phyloP scores from a whole-genome alignment of 257 asterid genomes.

The Nicotiana otophora region DNA sequence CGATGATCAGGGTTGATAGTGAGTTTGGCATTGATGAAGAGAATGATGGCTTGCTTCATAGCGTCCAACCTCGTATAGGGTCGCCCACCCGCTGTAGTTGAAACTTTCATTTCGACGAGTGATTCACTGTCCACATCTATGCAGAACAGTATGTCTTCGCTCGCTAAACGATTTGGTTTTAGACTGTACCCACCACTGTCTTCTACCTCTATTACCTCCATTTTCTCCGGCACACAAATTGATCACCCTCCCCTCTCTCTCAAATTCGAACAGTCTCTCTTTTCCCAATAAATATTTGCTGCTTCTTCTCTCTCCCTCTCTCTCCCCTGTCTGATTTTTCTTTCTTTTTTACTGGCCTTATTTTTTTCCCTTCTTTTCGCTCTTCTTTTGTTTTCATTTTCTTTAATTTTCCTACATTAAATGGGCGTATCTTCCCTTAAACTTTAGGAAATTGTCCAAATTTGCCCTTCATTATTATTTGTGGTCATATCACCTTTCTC shows the following conservation, averaged over 20 bases:
- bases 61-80: conserved; percentile 75
- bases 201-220: conserved; percentile 45
- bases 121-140: conserved; percentile 82
- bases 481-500: too few relatives aligned
- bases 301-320: too few relatives aligned
- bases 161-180: conserved; percentile 37
- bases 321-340: too few relatives aligned
- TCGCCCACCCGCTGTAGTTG: conserved; percentile 56
- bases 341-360: too few relatives aligned
- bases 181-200: conserved; percentile 23
- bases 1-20: conserved; percentile 79
- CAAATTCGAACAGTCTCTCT: not conserved
- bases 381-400: too few relatives aligned
- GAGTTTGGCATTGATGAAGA: conserved; percentile 80
- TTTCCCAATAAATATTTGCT: too few relatives aligned
- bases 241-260: not conserved
- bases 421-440: too few relatives aligned
- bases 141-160: conserved; percentile 88
- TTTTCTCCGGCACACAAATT: not conserved
- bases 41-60: conserved; percentile 70
- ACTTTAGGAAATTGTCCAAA: too few relatives aligned
- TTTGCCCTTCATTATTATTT: too few relatives aligned
- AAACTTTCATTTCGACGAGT: conserved; percentile 66
- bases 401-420: too few relatives aligned
- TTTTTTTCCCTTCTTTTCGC: too few relatives aligned